Base-by-base conservation (phyloP, 2,329 filamentous ascomycete genomes). In the Fusarium circinatum region DNA sequence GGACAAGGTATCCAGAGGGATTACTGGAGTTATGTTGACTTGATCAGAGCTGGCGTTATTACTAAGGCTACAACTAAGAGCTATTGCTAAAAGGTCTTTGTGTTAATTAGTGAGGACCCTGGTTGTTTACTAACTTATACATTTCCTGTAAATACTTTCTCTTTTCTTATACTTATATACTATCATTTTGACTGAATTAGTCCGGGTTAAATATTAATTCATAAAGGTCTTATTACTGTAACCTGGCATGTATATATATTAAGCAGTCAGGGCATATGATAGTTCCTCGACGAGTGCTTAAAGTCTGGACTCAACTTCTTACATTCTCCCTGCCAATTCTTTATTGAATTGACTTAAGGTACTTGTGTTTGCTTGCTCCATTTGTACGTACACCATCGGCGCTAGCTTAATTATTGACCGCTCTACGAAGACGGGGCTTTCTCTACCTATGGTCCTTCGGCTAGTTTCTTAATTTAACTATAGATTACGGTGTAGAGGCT, bases 21-120 rank as follows among this genome's bases (percentile, higher is more conserved):
- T n/a, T 60, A 60, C 15, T 60, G 57, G 57, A 60, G 57, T 17
- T 60, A 60, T 41, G 34, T 60, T 1, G 45, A 60, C 17, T 11
- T 60, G 36, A 10, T 60, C 38, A 36, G 57, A 17, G 57, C 57
- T n/a, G 57, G 57, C 2, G 57, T 60, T 3, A 52, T 60, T 7
- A 60, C 57, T 1, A 60, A 60, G n/a, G 45, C 57, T 18, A 60
- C 36, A 17, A 52, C 45, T 1, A 52, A 60, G 34, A 52, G 57
- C 8, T 60, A 60, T 32, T 60, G 57, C 17, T 60, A 26, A 30
- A 48, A 14, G 10, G 13, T 14, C 8, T 9, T 5, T 1, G 4
- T 20, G 10, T 10, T 2, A 1, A 24, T 14, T 8, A 8, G 11
- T 5, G 0, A 1, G 12, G 1, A 24, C 18, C 14, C 6, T 10